A percentile compares a stretch with the other conserved stretches of the same genome.
phyloP scores from a whole-genome alignment of 805 yeast genomes.

The Wickerhamomyces sydowiorum region DNA sequence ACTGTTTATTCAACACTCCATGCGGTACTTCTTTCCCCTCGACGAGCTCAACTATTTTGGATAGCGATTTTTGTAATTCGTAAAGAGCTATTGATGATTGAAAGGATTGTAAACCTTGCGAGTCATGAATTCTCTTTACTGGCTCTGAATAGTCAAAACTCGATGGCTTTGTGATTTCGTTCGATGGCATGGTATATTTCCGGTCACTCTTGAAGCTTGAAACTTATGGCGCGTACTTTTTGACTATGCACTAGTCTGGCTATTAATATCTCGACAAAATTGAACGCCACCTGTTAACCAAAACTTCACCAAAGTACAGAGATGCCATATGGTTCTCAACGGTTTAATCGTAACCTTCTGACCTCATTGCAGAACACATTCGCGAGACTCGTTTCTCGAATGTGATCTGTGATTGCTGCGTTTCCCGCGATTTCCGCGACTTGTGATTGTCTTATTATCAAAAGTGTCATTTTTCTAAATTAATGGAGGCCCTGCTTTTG shows the following conservation, averaged over 20 bases:
- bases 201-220: no score
- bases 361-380: background rate
- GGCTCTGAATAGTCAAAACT: constrained; percentile 27
- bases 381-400: no score
- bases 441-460: no score
- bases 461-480: no score
- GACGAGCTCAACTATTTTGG: constrained; percentile 33
- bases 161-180: background rate
- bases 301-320: no score
- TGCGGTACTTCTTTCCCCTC: constrained; percentile 29
- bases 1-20: constrained; percentile 27
- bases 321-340: no score
- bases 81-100: constrained; percentile 38
- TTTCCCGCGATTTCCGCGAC: no score
- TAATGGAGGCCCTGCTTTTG: background rate
- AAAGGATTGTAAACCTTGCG: constrained; percentile 35
- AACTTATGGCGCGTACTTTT: background rate
- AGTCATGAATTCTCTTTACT: constrained; percentile 38
- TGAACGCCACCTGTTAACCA: no score
- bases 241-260: no score
- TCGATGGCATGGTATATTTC: background rate
- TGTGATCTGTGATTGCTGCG: no score
- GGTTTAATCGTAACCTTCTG: background rate
- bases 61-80: constrained; percentile 31
- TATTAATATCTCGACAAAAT: no score